phyloP scores from a whole-genome alignment of 108 stramenopile species.

The Cyclostephanos invisitatus region DNA sequence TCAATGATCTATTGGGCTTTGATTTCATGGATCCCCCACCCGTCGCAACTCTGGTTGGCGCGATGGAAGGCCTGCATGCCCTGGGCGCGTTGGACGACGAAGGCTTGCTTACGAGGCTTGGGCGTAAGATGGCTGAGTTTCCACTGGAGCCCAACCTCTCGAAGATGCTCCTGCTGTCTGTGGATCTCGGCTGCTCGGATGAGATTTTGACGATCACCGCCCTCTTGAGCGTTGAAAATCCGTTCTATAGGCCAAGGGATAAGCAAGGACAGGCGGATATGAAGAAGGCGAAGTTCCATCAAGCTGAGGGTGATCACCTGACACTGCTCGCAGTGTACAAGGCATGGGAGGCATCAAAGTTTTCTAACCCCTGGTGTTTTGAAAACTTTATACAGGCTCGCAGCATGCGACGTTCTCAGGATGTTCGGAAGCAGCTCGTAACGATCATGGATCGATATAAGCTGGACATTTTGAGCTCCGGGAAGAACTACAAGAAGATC shows the following conservation, averaged over 20 bases:
- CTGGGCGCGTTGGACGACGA: conserved; percentile 98
- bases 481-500: conserved; percentile 97
- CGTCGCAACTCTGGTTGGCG: conserved; percentile 93
- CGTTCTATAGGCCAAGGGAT: conserved; percentile 97
- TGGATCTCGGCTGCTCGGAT: conserved; percentile 97
- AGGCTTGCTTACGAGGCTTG: conserved; percentile 91
- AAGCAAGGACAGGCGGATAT: conserved; percentile 99
- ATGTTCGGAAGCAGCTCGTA: conserved; percentile 98
- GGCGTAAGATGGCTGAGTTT: conserved; percentile 99
- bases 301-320: conserved; percentile 98
- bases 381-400: conserved; percentile 98
- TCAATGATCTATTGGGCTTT: conserved; percentile 96
- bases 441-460: conserved; percentile 99
- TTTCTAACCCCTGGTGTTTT: conserved; percentile 97
- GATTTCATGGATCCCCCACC: conserved; percentile 99
- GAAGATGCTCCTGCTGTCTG: conserved; percentile 94
- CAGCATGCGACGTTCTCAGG: conserved; percentile 97
- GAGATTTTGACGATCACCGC: conserved; percentile 97
- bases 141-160: conserved; percentile 96
- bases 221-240: conserved; percentile 96
- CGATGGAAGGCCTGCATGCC: conserved; percentile 93
- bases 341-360: conserved; percentile 94
- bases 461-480: conserved; percentile 90
- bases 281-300: conserved; percentile 99
- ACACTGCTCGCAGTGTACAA: conserved; percentile 96